These are phyloP conservation scores for Cystobasidium tubakii DNA, from an alignment of 768 basidiomycete genomes.

Conservation along the genomic window DNA sequence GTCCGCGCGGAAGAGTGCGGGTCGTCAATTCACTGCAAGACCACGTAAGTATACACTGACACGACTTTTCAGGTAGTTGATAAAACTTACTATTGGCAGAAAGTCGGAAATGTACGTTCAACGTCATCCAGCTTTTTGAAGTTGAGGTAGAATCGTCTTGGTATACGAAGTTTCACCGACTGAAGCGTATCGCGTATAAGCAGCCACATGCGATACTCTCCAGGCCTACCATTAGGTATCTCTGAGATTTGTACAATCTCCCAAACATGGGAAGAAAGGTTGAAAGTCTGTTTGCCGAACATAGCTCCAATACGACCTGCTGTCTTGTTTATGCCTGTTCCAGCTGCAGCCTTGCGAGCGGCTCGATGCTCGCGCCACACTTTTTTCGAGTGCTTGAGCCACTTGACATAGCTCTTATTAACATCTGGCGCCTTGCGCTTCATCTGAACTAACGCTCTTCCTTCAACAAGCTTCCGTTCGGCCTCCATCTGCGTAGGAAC, in stretches of 20 bases:
- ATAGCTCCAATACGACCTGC: constrained; percentile 54
- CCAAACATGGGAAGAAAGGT: constrained; percentile 65
- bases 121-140: constrained; percentile 62
- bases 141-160: constrained; percentile 89
- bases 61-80: too few species aligned
- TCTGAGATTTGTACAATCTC: constrained; percentile 76
- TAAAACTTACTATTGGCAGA: constrained; percentile 32
- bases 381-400: constrained; percentile 69
- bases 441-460: constrained; percentile 51
- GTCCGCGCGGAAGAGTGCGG: constrained; percentile 70
- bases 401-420: constrained; percentile 62
- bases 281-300: constrained; percentile 50
- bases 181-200: constrained; percentile 71
- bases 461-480: constrained; percentile 38
- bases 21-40: constrained; percentile 59
- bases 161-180: constrained; percentile 74
- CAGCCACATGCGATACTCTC: constrained; percentile 83
- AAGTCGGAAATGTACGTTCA: constrained; percentile 61
- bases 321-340: constrained; percentile 49
- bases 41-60: too few species aligned
- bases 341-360: constrained; percentile 47
- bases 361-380: constrained; percentile 66
- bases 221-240: constrained; percentile 55
- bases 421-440: constrained; percentile 60
- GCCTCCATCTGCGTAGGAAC: too few species aligned